Base-by-base conservation (phyloP, 192 early-diverging fungal genomes). In the Entophlyctis helioformis region DNA sequence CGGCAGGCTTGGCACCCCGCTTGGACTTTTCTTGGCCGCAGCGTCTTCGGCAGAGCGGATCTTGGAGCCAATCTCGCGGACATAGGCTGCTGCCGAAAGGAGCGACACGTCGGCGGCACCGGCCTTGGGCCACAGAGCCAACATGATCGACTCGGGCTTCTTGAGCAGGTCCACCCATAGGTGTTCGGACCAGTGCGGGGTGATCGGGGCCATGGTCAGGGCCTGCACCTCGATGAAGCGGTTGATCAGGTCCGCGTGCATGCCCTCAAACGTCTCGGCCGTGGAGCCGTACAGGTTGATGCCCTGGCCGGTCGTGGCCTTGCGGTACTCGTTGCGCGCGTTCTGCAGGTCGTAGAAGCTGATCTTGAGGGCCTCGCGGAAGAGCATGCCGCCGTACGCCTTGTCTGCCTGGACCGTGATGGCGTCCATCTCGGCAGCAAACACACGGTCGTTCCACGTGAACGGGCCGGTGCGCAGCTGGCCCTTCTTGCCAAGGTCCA, bases 141-240 rank as follows among this genome's bases (percentile, higher is more conserved):
- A 61, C 52, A 87, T 67, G 21, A 96, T 71, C 38, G 81, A 73
- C 22, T 36, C 56, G 21, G 67, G 54, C 62, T 96, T 91, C 51
- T 79, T 64, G 50, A 97, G 65, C 36, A 95, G 39, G 18, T 71
- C 63, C 28, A 57, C 58, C 91, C 91, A 99, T 35, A 97, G 60
- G 59, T 91, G 67, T 62, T 99, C 93, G 37, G 82, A 73, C 86
- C 86, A 96, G 71, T 97, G 94, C 12, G 96, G 86, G 20, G 81
- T 78, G 47, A 99, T 80, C 21, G 96, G 93, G 32, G 81, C 66
- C 39, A 99, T 57, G 44, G 90, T 53, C 42, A 99, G 60, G 31
- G 88, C 72, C 66, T 94, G 89, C 36, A 84, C 61, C 40, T 82
- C 79, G 50, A 92, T 83, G 63, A 84, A 96, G 48, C 80, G 79